Evolutionary conservation across 2,329 filamentous ascomycete species (phyloP), one percentile per base, ranked within the genome.

Genomic region (Albophoma yamanashiensis): DNA sequence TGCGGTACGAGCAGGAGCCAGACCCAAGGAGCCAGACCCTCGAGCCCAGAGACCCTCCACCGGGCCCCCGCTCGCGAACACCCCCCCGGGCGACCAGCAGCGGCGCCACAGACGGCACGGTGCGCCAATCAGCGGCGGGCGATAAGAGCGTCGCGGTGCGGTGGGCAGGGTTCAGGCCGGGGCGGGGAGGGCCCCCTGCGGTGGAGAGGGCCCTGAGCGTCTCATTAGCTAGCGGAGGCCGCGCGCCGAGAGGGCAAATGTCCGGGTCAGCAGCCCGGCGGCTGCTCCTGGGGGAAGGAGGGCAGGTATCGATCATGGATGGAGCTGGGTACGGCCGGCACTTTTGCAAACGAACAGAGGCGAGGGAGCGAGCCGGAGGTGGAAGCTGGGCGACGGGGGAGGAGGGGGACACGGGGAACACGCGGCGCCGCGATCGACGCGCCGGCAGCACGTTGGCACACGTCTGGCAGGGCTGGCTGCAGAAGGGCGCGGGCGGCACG

Each of bases 141-240:
- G 59, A 60, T 60, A 61, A 61, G 53, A 53, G 39, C 38, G 39
- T 17, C n/a, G 40, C 11, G 55, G 20, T 31, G 55, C 27, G 25
- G 55, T 45, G 55, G 55, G 39, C 36, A 36, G 55, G 39, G 39
- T 27, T 11, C 22, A 14, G 12, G 36, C 11, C 7, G 55, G 55
- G 39, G 22, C 22, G 38, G 38, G 34, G 40, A 6, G 4, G 5
- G 50, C n/a, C 40, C 27, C 9, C 22, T 11, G 20, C 8, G 22
- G 43, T 45, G 43, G 43, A 25, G 43, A 25, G 14, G 42, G n/a
- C 42, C 42, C n/a, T 22, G 42, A 22, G 42, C 11, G 47, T 52
- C 14, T 52, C 47, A 52, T 31, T 50, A 31, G 7, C 43, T n/a
- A 47, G 43, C 43, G 25, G 20, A 17, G 25, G 22, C 12, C 47